phyloP scores from a whole-genome alignment of 768 basidiomycete species.

The Antrodiella citrinella region DNA sequence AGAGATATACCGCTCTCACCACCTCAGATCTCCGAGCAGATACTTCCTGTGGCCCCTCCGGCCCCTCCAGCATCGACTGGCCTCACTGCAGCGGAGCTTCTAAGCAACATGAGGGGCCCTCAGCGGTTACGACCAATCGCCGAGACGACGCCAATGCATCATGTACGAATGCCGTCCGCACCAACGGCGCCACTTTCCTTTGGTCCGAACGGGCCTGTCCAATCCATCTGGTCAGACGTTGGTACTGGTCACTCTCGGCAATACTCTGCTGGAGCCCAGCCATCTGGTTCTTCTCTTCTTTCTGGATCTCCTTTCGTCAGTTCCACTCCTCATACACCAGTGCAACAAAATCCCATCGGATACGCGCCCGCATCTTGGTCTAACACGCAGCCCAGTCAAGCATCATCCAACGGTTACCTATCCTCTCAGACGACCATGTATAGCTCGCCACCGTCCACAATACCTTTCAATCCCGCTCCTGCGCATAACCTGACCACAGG shows the following conservation, averaged over 20 bases:
- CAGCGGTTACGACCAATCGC: no score
- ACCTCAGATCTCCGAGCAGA: background rate
- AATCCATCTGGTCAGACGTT: conserved; percentile 55
- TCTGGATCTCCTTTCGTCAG: background rate
- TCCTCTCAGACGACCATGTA: background rate
- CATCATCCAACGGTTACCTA: background rate
- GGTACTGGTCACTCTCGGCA: background rate
- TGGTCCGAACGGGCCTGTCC: conserved; percentile 34
- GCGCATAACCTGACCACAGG: background rate
- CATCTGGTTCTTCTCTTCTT: no score
- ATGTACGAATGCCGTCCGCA: conserved; percentile 20
- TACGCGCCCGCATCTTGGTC: background rate
- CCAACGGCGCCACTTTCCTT: conserved; percentile 42
- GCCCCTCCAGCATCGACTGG: conserved; percentile 3
- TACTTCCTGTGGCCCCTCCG: background rate
- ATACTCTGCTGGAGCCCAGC: no score
- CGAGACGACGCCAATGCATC: conserved; percentile 12
- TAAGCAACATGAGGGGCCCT: conserved; percentile 44
- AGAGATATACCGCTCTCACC: conserved; percentile 11
- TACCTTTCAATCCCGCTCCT: background rate
- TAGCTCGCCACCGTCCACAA: background rate
- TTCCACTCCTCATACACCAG: background rate
- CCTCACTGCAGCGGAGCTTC: conserved; percentile 62
- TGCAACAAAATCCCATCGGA: background rate
- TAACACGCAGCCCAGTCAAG: background rate